A percentile compares a stretch with the other conserved stretches of the same genome.
Conservation (phyloP, 2,329 filamentous ascomycete species). For the Pseudocercospora crystallina region DNA sequence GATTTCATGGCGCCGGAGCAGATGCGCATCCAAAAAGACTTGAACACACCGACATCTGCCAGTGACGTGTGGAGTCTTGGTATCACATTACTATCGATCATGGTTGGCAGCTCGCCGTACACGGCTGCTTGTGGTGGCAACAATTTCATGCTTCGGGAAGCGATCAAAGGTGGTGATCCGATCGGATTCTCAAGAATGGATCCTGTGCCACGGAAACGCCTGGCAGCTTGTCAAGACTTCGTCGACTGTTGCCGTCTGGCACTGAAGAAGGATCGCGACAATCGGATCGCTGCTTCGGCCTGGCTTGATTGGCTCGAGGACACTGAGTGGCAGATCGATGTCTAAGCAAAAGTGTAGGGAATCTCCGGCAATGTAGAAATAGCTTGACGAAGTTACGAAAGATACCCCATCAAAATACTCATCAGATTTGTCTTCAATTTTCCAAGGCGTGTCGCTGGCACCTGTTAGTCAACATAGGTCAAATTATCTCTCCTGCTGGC, state of each 20-base stretch:
- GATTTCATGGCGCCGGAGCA: slow-evolving; percentile 45
- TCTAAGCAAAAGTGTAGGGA: too few species aligned
- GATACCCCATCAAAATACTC: too few species aligned
- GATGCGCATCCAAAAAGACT: slow-evolving; percentile 30
- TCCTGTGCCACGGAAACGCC: slow-evolving; percentile 31
- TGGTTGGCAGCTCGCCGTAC: slow-evolving; percentile 46
- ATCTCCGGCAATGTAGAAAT: too few species aligned
- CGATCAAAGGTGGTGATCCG: slow-evolving; percentile 45
- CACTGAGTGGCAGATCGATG: slow-evolving; percentile 15
- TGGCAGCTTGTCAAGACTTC: slow-evolving; percentile 36
- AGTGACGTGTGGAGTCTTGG: slow-evolving; percentile 48
- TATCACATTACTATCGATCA: slow-evolving; percentile 44
- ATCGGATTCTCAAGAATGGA: slow-evolving; percentile 42
- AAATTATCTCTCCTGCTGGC: too few species aligned
- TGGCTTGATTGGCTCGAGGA: slow-evolving; percentile 35
- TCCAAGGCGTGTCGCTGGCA: too few species aligned
- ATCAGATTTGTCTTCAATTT: too few species aligned
- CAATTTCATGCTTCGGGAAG: slow-evolving; percentile 44
- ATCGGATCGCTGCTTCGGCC: slow-evolving; percentile 28
- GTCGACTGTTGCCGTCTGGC: slow-evolving; percentile 41
- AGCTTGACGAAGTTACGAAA: too few species aligned
- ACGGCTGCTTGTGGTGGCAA: slow-evolving; percentile 40
- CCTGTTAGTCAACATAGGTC: too few species aligned
- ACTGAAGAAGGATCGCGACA: slow-evolving; percentile 37
- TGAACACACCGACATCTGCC: slow-evolving; percentile 34